Conservation (phyloP, 192 early-diverging fungal genomes). For the Coemansia sp. region DNA sequence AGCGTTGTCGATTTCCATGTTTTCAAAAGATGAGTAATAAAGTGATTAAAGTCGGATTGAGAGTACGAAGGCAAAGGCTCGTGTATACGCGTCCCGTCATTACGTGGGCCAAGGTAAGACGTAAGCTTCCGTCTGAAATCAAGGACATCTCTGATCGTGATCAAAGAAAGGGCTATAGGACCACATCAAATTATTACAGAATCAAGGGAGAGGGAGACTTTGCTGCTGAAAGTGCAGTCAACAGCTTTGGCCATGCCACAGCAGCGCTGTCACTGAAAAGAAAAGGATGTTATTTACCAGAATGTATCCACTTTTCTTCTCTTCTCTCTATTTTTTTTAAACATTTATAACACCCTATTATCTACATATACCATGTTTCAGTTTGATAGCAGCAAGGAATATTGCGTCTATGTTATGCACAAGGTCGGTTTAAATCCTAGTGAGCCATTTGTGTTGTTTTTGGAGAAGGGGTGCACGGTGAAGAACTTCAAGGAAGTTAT, state of each 20-base stretch:
- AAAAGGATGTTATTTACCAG: not conserved
- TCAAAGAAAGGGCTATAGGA: not conserved
- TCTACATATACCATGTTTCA: not conserved
- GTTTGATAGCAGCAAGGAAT: not conserved
- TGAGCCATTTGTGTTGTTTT: not conserved
- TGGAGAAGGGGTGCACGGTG: not conserved
- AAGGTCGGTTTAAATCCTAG: not conserved
- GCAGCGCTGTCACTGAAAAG: not conserved
- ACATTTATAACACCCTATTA: not conserved
- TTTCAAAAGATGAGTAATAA: slow-evolving; percentile 5
- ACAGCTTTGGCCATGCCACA: not conserved
- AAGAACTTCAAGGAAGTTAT: not conserved
- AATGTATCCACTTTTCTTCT: too few species aligned
- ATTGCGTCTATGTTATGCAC: not conserved
- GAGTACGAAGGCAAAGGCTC: not conserved
- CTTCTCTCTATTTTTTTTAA: not conserved
- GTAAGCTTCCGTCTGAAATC: not conserved
- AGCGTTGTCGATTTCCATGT: slow-evolving; percentile 77
- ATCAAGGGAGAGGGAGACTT: not conserved
- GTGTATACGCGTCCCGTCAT: not conserved
- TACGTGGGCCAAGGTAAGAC: not conserved
- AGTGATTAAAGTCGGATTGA: not conserved
- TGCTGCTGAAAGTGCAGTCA: not conserved
- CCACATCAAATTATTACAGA: too few species aligned
- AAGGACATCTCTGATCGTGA: not conserved